These are phyloP conservation scores for Trichoderma oligosporum DNA, from an alignment of 2,329 filamentous ascomycete genomes.

Conservation along the genomic window DNA sequence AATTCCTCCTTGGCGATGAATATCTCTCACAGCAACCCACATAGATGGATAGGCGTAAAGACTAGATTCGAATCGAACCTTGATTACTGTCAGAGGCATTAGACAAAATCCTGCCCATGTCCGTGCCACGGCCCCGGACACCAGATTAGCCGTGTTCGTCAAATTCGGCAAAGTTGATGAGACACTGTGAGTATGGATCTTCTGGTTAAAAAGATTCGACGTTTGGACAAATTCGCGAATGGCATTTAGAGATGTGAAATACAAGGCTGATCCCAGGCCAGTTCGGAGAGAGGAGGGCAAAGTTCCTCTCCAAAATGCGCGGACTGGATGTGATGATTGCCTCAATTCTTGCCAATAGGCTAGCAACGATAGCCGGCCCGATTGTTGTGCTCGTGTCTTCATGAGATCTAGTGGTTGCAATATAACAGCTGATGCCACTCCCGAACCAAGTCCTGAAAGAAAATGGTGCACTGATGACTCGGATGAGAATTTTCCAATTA, in stretches of 20 bases:
- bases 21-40: conserved; percentile 67
- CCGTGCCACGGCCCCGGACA: conserved; percentile 78
- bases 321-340: conserved; percentile 58
- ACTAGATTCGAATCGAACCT: conserved; percentile 90
- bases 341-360: conserved; percentile 39
- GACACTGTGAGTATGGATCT: conserved; percentile 25
- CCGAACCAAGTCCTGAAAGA: conserved; percentile 79
- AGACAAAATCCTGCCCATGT: conserved; percentile 84
- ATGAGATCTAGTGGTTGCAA: conserved; percentile 93
- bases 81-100: conserved; percentile 95
- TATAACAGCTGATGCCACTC: conserved; percentile 81
- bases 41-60: conserved; percentile 81
- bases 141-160: conserved; percentile 77
- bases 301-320: conserved; percentile 86
- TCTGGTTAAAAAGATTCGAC: conserved; percentile 26
- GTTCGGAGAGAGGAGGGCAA: conserved; percentile 90
- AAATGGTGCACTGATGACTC: conserved; percentile 70
- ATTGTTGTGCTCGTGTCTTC: conserved; percentile 94
- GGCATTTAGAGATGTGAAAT: conserved; percentile 84
- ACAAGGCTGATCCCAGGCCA: conserved; percentile 86
- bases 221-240: conserved; percentile 62
- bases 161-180: conserved; percentile 78
- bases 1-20: conserved; percentile 66
- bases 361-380: conserved; percentile 62
- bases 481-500: conserved; percentile 13